These are phyloP conservation scores for Epichloe sibirici DNA, from an alignment of 2,329 filamentous ascomycete species.

Conservation along the genomic window DNA sequence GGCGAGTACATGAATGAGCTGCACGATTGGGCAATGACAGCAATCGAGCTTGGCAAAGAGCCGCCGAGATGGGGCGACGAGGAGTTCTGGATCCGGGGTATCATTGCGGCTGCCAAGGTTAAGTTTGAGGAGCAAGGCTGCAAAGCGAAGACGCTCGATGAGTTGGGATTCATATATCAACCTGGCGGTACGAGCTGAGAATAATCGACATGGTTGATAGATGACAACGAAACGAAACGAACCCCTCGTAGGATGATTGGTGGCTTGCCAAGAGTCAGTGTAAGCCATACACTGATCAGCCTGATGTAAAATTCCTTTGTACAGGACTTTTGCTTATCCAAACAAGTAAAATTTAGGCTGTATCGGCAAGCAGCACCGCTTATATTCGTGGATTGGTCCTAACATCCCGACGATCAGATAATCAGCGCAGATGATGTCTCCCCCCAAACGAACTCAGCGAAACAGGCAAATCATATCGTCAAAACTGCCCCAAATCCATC, in stretches of 20 bases:
- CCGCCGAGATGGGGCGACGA: conserved; percentile 61
- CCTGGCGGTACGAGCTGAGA: conserved; percentile 3
- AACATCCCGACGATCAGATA: not conserved
- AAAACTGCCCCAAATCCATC: too few species aligned
- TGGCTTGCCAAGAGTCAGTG: not conserved
- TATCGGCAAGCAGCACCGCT: not conserved
- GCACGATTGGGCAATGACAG: conserved; percentile 46
- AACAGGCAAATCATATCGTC: too few species aligned
- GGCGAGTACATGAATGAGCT: conserved; percentile 58
- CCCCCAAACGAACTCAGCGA: too few species aligned
- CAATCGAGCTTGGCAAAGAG: conserved; percentile 45
- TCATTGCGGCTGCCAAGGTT: conserved; percentile 57
- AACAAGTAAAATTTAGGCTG: not conserved
- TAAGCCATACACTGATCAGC: not conserved
- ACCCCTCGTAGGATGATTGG: not conserved
- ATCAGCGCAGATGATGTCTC: not conserved
- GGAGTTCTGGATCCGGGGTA: conserved; percentile 58
- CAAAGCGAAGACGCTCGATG: conserved; percentile 50
- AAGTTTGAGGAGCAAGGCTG: conserved; percentile 57
- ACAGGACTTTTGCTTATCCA: not conserved
- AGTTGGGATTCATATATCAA: conserved; percentile 57
- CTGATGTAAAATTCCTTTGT: not conserved
- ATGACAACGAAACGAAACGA: not conserved
- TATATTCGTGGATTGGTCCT: not conserved
- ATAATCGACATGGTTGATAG: too few species aligned